Evolutionary conservation across 2,329 filamentous ascomycete genomes (phyloP).

Genomic region (Phaeosphaeria sp.): DNA sequence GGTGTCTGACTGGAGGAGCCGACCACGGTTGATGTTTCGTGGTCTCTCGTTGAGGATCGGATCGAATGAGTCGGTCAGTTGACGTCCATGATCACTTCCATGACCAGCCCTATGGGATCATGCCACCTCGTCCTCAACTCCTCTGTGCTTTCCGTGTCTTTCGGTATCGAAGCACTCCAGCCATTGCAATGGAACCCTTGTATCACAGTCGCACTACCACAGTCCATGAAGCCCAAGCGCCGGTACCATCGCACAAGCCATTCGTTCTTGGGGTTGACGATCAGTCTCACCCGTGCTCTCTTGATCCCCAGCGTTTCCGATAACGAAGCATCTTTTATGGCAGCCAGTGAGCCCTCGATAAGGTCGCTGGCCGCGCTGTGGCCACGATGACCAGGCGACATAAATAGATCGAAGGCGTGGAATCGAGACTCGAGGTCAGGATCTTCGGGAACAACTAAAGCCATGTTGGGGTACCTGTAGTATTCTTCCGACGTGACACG

Average conservation of each 20-base stretch:
- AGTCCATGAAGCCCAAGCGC: conserved; percentile 16
- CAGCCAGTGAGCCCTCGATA: conserved; percentile 7
- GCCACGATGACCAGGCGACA: conserved; percentile 14
- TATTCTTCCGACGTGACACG: conserved; percentile 20
- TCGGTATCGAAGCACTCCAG: conserved; percentile 18
- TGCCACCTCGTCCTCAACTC: conserved; percentile 21
- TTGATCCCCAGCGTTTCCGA: background rate
- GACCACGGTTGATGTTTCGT: background rate
- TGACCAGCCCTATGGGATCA: conserved; percentile 11
- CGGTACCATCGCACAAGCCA: conserved; percentile 21
- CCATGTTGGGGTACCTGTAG: conserved; percentile 12
- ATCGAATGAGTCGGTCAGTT: background rate
- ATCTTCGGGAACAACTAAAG: conserved; percentile 14
- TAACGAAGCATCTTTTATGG: background rate
- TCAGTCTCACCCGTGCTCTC: conserved; percentile 18
- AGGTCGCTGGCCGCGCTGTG: conserved; percentile 17
- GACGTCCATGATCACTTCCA: conserved; percentile 23
- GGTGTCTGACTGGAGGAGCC: background rate
- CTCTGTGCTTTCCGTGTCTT: conserved; percentile 18
- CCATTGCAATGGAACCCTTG: conserved; percentile 20
- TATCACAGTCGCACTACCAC: conserved; percentile 15
- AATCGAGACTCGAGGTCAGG: conserved; percentile 19
- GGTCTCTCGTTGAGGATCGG: background rate
- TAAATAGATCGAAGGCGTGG: conserved; percentile 29
- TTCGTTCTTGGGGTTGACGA: conserved; percentile 14